phyloP scores from a whole-genome alignment of 2,329 filamentous ascomycete genomes.

The Orbilia quercus region DNA sequence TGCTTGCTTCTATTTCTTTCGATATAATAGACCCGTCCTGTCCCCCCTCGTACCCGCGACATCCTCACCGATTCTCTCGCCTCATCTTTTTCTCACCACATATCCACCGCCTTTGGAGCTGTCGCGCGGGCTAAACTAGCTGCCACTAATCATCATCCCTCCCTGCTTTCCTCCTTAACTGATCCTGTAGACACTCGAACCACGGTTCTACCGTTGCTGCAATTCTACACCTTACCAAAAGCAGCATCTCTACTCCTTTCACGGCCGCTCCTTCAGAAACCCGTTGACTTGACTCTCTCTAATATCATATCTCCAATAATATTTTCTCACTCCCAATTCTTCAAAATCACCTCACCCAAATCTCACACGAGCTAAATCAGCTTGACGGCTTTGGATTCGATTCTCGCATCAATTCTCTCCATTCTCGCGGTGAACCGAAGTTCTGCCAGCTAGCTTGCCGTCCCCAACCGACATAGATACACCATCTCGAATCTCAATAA shows the following conservation, averaged over 20 bases:
- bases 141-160: constrained; percentile 31
- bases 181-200: constrained; percentile 29
- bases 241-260: constrained; percentile 34
- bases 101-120: constrained; percentile 32
- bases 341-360: neutral
- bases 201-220: constrained; percentile 7
- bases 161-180: constrained; percentile 48
- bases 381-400: neutral
- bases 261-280: constrained; percentile 30
- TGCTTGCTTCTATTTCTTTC: too few relatives aligned
- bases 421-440: constrained; percentile 9
- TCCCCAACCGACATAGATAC: constrained; percentile 30
- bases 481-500: constrained; percentile 1
- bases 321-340: neutral
- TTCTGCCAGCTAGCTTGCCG: constrained; percentile 12
- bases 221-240: constrained; percentile 31
- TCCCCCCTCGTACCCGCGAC: constrained; percentile 15
- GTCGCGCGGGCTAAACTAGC: constrained; percentile 17
- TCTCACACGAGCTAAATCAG: neutral
- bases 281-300: neutral
- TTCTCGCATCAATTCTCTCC: constrained; percentile 14
- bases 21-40: constrained; percentile 47
- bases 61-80: constrained; percentile 9
- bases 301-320: constrained; percentile 8
- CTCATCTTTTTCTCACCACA: constrained; percentile 29